phyloP scores from a whole-genome alignment of 2,329 filamentous ascomycete genomes.

The Fusarium sacchari region DNA sequence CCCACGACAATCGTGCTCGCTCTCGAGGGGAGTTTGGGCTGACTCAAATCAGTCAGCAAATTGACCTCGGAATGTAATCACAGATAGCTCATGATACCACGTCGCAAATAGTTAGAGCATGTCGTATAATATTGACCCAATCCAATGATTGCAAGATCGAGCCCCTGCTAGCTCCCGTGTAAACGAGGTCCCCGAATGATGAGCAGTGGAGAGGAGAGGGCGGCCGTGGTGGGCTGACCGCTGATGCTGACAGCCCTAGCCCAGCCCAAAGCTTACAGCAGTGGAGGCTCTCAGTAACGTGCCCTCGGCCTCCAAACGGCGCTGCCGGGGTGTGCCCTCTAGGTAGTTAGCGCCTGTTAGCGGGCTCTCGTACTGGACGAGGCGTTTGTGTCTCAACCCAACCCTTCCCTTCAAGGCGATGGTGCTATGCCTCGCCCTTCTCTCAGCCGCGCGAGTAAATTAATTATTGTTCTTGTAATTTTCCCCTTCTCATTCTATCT shows the following conservation, averaged over 20 bases:
- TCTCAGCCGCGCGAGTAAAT: conserved; percentile 2
- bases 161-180: conserved; percentile 26
- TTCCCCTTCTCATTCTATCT: neutral
- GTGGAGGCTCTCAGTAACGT: conserved; percentile 9
- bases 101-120: conserved; percentile 2
- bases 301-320: neutral
- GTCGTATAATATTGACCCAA: conserved; percentile 11
- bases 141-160: neutral
- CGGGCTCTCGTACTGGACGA: neutral
- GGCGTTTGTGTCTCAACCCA: conserved; percentile 20
- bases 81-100: neutral
- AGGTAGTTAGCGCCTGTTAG: neutral
- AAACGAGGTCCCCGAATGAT: conserved; percentile 21
- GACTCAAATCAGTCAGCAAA: neutral
- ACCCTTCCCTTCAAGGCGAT: conserved; percentile 8
- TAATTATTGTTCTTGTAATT: neutral
- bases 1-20: neutral
- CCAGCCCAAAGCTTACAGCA: neutral
- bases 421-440: conserved; percentile 22
- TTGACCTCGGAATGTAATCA: conserved; percentile 2
- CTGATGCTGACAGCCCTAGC: neutral
- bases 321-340: neutral
- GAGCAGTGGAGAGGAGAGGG: neutral
- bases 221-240: conserved; percentile 4
- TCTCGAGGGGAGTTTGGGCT: neutral